Percentiles rank a stretch among this genome's conserved stretches.
These are phyloP conservation scores for Terana coerulea DNA, from an alignment of 768 basidiomycete genomes.

Conservation along the genomic window DNA sequence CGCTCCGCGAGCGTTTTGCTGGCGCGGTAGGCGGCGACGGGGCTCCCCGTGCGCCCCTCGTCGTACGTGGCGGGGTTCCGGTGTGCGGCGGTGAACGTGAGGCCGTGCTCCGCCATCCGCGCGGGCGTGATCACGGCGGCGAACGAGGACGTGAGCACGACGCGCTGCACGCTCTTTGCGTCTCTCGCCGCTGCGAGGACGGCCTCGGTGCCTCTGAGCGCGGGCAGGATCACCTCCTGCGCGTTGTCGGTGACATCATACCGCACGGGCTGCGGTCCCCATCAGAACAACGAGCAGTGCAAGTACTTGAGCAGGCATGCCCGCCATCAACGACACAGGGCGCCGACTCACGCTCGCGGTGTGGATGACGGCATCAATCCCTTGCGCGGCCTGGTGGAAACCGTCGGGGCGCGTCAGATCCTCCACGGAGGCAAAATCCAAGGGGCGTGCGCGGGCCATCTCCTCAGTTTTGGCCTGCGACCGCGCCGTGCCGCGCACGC, in stretches of 20 bases:
- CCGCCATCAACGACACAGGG: no score
- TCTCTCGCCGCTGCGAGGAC: constrained; percentile 15
- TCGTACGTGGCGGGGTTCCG: constrained; percentile 19
- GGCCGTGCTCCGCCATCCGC: constrained; percentile 3
- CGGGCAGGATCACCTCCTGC: constrained; percentile 17
- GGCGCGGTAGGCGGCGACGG: constrained; percentile 10
- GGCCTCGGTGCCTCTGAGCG: constrained; percentile 17
- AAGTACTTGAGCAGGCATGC: no score
- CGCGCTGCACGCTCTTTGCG: constrained; percentile 19
- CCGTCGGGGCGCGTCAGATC: constrained; percentile 35
- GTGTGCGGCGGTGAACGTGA: constrained; percentile 9
- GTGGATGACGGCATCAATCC: constrained; percentile 39
- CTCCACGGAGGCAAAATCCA: constrained; percentile 38
- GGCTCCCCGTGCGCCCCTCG: constrained; percentile 5
- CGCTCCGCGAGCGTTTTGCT: constrained; percentile 17
- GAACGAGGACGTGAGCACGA: constrained; percentile 24
- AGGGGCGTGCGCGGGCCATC: constrained; percentile 34
- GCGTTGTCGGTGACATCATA: background rate
- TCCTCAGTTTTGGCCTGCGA: constrained; percentile 38
- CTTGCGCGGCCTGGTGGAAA: constrained; percentile 45
- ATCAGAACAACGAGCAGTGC: background rate
- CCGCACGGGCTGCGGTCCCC: background rate
- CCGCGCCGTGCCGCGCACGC: constrained; percentile 37
- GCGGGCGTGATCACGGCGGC: constrained; percentile 15
- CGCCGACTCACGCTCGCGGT: no score